Base-by-base conservation (phyloP, 768 basidiomycete genomes). In the Mycena haematopus region DNA sequence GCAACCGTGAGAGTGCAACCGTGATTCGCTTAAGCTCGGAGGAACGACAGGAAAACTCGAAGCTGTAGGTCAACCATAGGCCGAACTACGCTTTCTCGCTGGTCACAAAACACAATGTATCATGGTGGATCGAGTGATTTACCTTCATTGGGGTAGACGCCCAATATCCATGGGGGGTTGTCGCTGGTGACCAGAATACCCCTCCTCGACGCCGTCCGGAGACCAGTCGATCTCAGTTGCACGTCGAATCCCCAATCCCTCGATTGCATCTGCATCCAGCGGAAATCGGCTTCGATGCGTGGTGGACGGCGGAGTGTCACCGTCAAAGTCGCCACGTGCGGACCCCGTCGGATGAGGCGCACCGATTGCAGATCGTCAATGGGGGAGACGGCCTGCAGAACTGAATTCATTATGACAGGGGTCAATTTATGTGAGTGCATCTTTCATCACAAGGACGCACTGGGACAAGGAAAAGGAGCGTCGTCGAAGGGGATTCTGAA, bases 211-310 rank as follows among this genome's bases (percentile, higher is more conserved):
- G 3, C 15, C 53, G 10, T 56, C 40, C n/a, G 67, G 67, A 10
- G 60, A 56, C 63, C 63, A 68, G 36, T 68, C 67, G 15, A 62
- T 47, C 19, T 68, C 67, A 1, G 67, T 68, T 1, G 67, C 67
- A 1, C 63, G 63, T 6, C 63, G 55, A 3, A 56, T 52, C 1
- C 10, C 35, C 4, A 46, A 33, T 10, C 25, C 47, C 13, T 38
- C 22, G 9, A 11, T 13, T 21, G 7, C 29, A 9, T 24, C 35
- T 7, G 11, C 55, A 57, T 58, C 0, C 51, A 42, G 14, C 67
- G 59, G n/a, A 60, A 60, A 27, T 68, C 63, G 6, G 59, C 67
- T 2, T 68, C 63, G 25, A 68, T 10, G 14, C 45, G 52, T 10
- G 67, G 67, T 3, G 67, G 67, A 0, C 67, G 63, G 24, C 67